These are phyloP conservation scores for Tribonema minus DNA, from an alignment of 108 stramenopile genomes.

Conservation along the genomic window DNA sequence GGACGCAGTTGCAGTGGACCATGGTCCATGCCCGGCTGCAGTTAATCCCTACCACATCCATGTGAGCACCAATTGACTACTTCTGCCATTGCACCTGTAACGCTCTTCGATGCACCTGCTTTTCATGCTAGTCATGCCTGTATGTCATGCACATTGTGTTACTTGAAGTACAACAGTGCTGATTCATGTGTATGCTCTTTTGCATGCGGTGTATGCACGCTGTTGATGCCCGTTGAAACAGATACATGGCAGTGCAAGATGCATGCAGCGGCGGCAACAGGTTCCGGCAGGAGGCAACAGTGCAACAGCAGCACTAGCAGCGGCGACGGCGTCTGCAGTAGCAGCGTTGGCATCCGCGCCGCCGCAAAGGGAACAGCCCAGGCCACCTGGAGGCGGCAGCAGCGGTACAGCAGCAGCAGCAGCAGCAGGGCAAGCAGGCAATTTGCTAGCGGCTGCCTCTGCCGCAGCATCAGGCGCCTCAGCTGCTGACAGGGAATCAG, in stretches of 20 bases:
- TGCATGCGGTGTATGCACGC: not conserved
- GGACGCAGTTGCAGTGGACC: not conserved
- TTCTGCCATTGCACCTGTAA: not conserved
- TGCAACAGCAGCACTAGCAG: not conserved
- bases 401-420: too few species aligned
- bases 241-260: not conserved
- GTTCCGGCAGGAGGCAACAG: not conserved
- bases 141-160: not conserved
- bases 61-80: too few species aligned
- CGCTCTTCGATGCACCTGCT: not conserved
- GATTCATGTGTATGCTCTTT: not conserved
- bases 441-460: too few species aligned
- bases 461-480: too few species aligned
- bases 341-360: too few species aligned
- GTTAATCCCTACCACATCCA: too few species aligned
- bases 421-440: too few species aligned
- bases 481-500: too few species aligned
- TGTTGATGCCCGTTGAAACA: not conserved
- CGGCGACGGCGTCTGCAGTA: too few species aligned
- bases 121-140: not conserved
- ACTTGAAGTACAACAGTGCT: not conserved
- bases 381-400: too few species aligned
- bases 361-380: too few species aligned
- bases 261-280: not conserved
- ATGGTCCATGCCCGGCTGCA: too few species aligned